A percentile compares a stretch with the other conserved stretches of the same genome.
phyloP scores from a whole-genome alignment of 805 yeast genomes.

The Candida alai region DNA sequence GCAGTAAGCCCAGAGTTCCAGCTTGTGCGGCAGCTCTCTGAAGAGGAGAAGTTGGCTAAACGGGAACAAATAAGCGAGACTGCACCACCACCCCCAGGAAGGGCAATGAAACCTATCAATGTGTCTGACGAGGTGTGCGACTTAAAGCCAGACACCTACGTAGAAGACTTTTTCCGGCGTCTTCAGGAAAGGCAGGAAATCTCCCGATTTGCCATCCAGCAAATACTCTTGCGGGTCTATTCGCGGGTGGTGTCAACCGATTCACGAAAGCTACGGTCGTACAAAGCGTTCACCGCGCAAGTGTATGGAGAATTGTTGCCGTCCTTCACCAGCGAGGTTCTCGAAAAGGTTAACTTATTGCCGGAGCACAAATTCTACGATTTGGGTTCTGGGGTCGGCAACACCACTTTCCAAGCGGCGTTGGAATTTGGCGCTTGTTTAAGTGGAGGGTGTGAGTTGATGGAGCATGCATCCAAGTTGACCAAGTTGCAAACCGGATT shows the following conservation, averaged over 20 bases:
- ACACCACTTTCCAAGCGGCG: conserved; percentile 86
- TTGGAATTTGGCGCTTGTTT: conserved; percentile 71
- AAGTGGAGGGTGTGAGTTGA: conserved; percentile 88
- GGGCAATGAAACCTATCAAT: conserved; percentile 7
- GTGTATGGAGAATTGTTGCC: conserved; percentile 93
- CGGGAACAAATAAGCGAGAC: background rate
- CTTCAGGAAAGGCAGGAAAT: conserved; percentile 18
- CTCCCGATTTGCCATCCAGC: conserved; percentile 51
- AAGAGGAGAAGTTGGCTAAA: background rate
- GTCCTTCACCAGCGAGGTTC: conserved; percentile 59
- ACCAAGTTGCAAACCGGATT: conserved; percentile 59
- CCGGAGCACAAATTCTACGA: conserved; percentile 68
- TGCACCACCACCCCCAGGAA: too few relatives aligned
- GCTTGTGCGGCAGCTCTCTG: conserved; percentile 1
- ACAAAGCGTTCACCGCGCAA: conserved; percentile 83
- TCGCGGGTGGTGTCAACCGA: conserved; percentile 76
- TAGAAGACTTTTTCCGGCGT: conserved; percentile 17
- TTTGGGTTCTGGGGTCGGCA: conserved; percentile 93
- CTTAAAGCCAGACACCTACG: conserved; percentile 20
- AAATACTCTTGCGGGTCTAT: conserved; percentile 68
- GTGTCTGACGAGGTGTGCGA: conserved; percentile 6
- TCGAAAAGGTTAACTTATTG: conserved; percentile 53
- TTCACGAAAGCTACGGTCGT: conserved; percentile 57
- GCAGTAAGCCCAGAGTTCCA: conserved; percentile 11
- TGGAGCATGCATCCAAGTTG: conserved; percentile 73